Evolutionary conservation across 441 rosid genomes (phyloP), one percentile per base, ranked within the genome.

Genomic region (Kokia cookei): DNA sequence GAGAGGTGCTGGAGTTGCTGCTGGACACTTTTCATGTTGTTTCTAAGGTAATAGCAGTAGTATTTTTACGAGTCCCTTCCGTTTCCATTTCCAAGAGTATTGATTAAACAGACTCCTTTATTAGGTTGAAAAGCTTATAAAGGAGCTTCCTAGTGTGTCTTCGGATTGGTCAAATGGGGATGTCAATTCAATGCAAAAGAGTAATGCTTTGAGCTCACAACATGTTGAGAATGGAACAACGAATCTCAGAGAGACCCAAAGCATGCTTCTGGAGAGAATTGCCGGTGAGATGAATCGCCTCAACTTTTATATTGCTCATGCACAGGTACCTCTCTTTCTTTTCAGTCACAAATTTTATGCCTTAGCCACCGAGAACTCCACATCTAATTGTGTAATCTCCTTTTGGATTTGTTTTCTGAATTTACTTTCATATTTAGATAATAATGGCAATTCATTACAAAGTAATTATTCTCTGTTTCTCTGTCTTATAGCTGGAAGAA

Each of bases 271-370:
- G 77, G 99, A 96, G 80, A 89, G 98, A 85, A 92, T 96, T 84
- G 98, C 99, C 69, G 91, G 91, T 53, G 98, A 93, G 86, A 92
- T 96, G 97, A 96, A 96, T 86, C 86, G 99, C 72, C 90, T 96
- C 12, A 93, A 92, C 83, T 93, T 96, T 87, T 88, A 91, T 73
- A 83, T 90, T 70, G 94, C 97, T 83, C 97, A 92, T 80, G 86
- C 97, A 71, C 89, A 93, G 98, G 99, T 96, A 89, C 84, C 80
- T 82, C 73, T 86, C 55, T 40, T 55, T 65, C 65, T 78, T 57
- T 57, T 42, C 64, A 7, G 32, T 73, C 11, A 0, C 40, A 59
- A 53, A 15, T 8, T 43, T 53, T 60, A 54, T 72, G 19, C 5
- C 43, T n/a, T 72, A 60, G 54, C 57, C 8, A 7, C 32, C 22